These are phyloP conservation scores for Digitaria exilis DNA, from an alignment of 202 grass and related monocot species.

Conservation along the genomic window DNA sequence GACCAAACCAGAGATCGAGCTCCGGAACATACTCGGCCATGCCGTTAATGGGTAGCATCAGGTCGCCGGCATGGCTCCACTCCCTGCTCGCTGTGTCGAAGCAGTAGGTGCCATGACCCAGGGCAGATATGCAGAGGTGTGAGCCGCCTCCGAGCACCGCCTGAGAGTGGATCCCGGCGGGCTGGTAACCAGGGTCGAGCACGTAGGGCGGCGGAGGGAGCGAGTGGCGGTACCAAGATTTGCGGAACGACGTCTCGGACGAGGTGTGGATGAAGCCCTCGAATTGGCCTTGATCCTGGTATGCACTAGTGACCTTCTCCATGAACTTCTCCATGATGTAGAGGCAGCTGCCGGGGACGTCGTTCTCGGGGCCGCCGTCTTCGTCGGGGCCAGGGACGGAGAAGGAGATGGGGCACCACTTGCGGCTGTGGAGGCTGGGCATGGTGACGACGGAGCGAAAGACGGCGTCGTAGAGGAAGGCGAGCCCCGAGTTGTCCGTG, in stretches of 20 bases:
- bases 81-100: not conserved
- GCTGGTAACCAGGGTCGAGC: not conserved
- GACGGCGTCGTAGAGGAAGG: not conserved
- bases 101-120: not conserved
- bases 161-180: not conserved
- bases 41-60: not conserved
- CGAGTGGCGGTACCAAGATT: too few species aligned
- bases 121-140: not conserved
- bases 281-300: not conserved
- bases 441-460: not conserved
- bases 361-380: too few species aligned
- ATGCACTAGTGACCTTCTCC: not conserved
- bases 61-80: too few species aligned
- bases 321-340: not conserved
- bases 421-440: not conserved
- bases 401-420: not conserved
- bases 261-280: not conserved
- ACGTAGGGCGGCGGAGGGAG: not conserved
- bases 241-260: not conserved
- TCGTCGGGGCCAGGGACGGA: not conserved
- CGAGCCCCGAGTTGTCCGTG: too few species aligned
- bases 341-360: not conserved
- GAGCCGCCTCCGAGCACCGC: not conserved
- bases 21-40: not conserved
- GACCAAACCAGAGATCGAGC: not conserved